Percentiles rank a stretch among this genome's conserved stretches.
Conservation (phyloP, 495 filamentous ascomycete species). For the Lentithecium fluviatile region DNA sequence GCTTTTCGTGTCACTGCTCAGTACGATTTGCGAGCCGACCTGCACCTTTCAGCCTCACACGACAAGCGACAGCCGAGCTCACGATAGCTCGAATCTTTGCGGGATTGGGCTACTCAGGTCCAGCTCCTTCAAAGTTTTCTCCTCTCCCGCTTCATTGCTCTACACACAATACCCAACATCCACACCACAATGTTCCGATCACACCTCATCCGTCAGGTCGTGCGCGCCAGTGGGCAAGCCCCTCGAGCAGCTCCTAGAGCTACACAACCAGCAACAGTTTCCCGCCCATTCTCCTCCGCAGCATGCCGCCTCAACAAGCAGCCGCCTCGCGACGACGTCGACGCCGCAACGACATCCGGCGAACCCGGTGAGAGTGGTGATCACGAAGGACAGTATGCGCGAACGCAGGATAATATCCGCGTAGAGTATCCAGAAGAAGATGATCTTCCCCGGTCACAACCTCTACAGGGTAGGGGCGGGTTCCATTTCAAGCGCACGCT, state of each 20-base stretch:
- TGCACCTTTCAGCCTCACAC: no score
- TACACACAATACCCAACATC: no score
- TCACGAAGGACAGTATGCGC: conserved; percentile 60
- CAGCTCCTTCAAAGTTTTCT: no score
- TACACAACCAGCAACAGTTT: background rate
- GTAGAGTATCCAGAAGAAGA: conserved; percentile 73
- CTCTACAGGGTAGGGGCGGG: conserved; percentile 70
- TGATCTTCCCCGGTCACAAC: conserved; percentile 61
- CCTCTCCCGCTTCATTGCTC: no score
- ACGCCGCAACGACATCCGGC: conserved; percentile 38
- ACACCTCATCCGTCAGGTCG: conserved; percentile 24
- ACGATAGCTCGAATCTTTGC: no score
- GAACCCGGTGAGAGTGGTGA: conserved; percentile 40
- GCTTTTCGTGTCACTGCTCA: no score
- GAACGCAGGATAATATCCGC: conserved; percentile 72
- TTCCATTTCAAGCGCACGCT: conserved; percentile 70
- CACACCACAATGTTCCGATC: conserved; percentile 33
- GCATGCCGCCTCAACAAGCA: conserved; percentile 21
- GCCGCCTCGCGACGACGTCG: conserved; percentile 23
- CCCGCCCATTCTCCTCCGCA: conserved; percentile 20
- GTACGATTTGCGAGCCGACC: no score
- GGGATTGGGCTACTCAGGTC: no score
- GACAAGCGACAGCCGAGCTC: no score
- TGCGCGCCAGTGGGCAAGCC: conserved; percentile 13
- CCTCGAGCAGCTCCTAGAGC: conserved; percentile 14